Percentiles rank a stretch among this genome's conserved stretches.
Evolutionary conservation across 1,284 basidiomycete species (phyloP).

Genomic region (Apiotrichum akiyoshidainum): DNA sequence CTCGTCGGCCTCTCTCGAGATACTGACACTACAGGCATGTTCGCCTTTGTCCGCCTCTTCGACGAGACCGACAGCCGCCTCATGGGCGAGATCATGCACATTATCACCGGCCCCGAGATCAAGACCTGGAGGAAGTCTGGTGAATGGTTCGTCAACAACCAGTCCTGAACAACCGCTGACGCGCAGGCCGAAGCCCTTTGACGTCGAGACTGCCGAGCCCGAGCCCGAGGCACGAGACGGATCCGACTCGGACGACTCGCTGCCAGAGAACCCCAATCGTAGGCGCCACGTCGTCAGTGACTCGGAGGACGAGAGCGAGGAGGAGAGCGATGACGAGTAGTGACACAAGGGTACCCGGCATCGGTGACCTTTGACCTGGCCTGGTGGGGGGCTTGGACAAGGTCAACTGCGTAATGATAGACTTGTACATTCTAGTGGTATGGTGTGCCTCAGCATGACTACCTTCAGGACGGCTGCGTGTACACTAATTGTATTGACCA

Average conservation of each 20-base stretch:
- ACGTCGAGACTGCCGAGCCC: slow-evolving; percentile 7
- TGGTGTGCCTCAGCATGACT: too few species aligned
- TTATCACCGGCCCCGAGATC: slow-evolving; percentile 34
- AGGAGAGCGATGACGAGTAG: slow-evolving; percentile 16
- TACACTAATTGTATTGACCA: too few species aligned
- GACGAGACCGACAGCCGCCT: slow-evolving; percentile 24
- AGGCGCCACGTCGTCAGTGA: slow-evolving; percentile 9
- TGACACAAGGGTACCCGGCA: too few species aligned
- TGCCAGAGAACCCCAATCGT: slow-evolving; percentile 25
- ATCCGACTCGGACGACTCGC: slow-evolving; percentile 9
- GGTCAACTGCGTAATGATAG: too few species aligned
- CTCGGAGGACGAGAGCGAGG: slow-evolving; percentile 13
- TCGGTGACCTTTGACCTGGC: too few species aligned
- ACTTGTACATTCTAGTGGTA: too few species aligned
- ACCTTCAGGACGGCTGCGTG: too few species aligned
- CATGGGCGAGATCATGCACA: slow-evolving; percentile 38
- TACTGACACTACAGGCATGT: slow-evolving; percentile 28
- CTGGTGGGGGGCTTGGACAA: too few species aligned
- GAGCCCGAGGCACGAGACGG: not conserved
- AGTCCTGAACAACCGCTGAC: not conserved
- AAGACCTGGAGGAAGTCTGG: slow-evolving; percentile 39
- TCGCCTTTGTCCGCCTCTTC: slow-evolving; percentile 37
- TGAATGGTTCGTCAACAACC: slow-evolving; percentile 33
- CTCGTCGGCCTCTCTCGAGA: not conserved
- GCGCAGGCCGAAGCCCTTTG: slow-evolving; percentile 22